phyloP scores from a whole-genome alignment of 768 basidiomycete genomes.

The Mycena galopus region DNA sequence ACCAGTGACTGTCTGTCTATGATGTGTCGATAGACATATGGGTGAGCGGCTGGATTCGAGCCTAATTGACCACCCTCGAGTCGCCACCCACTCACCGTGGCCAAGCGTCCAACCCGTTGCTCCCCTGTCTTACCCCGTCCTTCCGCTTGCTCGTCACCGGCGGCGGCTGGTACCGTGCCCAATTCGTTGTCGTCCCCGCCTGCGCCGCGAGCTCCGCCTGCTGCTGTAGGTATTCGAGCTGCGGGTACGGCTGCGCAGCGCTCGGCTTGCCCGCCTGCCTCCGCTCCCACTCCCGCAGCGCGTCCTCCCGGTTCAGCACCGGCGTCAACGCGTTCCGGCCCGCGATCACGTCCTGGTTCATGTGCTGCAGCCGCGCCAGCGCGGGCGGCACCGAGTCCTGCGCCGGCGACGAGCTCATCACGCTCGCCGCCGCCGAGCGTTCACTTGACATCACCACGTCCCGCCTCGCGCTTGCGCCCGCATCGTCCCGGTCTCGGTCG shows the following conservation, averaged over 20 bases:
- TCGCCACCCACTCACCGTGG: slow-evolving; percentile 63
- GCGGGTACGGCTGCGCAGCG: slow-evolving; percentile 84
- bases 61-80: too few relatives aligned
- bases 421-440: slow-evolving; percentile 66
- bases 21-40: too few relatives aligned
- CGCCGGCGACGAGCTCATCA: slow-evolving; percentile 81
- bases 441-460: slow-evolving; percentile 89
- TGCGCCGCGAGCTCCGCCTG: slow-evolving; percentile 80
- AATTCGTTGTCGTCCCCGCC: slow-evolving; percentile 64
- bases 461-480: slow-evolving; percentile 62
- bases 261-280: slow-evolving; percentile 80
- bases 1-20: too few relatives aligned
- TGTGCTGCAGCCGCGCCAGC: slow-evolving; percentile 70
- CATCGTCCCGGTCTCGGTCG: slow-evolving; percentile 51
- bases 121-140: slow-evolving; percentile 67
- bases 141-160: slow-evolving; percentile 51
- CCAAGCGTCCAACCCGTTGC: slow-evolving; percentile 78
- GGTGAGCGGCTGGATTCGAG: too few relatives aligned
- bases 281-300: slow-evolving; percentile 96
- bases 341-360: slow-evolving; percentile 77
- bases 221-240: slow-evolving; percentile 92
- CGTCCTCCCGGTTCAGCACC: slow-evolving; percentile 94
- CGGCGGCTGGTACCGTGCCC: slow-evolving; percentile 58
- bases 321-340: slow-evolving; percentile 91
- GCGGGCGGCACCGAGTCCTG: slow-evolving; percentile 74